These are phyloP conservation scores for Cochlearia excelsa DNA, from an alignment of 345 rosid species.

Conservation along the genomic window DNA sequence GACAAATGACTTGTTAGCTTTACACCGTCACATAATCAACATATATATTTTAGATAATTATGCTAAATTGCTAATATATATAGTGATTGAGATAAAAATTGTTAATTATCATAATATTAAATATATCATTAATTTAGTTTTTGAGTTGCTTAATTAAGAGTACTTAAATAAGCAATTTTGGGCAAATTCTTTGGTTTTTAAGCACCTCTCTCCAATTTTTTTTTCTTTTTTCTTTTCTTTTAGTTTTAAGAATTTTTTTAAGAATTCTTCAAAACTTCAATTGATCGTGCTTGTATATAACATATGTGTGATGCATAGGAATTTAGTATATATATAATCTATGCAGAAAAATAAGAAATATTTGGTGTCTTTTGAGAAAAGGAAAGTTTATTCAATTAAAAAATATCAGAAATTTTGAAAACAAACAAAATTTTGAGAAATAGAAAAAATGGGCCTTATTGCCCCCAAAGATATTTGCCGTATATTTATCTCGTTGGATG, in stretches of 20 bases:
- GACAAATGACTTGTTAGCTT: slow-evolving; percentile 33
- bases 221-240: too few species aligned
- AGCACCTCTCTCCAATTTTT: too few species aligned
- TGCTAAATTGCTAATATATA: slow-evolving; percentile 3
- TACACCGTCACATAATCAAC: slow-evolving; percentile 19
- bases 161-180: too few species aligned
- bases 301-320: slow-evolving; percentile 7
- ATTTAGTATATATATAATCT: background rate
- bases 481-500: slow-evolving; percentile 3
- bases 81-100: too few species aligned
- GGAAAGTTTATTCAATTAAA: background rate
- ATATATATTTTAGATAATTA: slow-evolving; percentile 18
- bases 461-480: slow-evolving; percentile 1
- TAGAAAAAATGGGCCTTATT: slow-evolving; percentile 23
- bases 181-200: too few species aligned
- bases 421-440: background rate
- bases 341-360: too few species aligned
- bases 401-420: background rate
- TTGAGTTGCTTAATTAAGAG: too few species aligned
- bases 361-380: background rate
- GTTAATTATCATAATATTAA: too few species aligned
- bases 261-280: too few species aligned
- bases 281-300: too few species aligned
- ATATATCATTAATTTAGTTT: too few species aligned
- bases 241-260: too few species aligned